phyloP scores from a whole-genome alignment of 371 early-diverging fungal genomes.

The Mortierella sp. region DNA sequence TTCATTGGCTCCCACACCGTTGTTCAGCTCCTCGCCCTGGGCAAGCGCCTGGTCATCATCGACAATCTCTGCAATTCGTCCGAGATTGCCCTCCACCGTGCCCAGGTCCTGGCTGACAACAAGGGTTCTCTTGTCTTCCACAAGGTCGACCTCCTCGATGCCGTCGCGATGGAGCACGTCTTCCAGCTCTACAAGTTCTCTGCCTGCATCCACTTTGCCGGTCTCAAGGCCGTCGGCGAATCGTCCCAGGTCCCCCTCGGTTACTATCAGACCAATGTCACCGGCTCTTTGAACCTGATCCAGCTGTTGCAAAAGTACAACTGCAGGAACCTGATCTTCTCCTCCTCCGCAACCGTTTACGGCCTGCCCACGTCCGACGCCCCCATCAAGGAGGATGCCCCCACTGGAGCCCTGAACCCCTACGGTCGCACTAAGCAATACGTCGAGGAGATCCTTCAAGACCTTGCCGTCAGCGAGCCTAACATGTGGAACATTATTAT shows the following conservation, averaged over 20 bases:
- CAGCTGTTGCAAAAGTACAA: conserved; percentile 73
- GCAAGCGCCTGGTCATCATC: conserved; percentile 81
- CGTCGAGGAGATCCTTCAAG: conserved; percentile 84
- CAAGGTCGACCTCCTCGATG: conserved; percentile 69
- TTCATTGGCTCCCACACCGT: conserved; percentile 95
- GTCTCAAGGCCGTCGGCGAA: conserved; percentile 92
- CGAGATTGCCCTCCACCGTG: conserved; percentile 66
- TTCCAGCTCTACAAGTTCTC: conserved; percentile 76
- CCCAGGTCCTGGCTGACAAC: conserved; percentile 74
- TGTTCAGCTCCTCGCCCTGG: conserved; percentile 79
- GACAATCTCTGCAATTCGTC: conserved; percentile 89
- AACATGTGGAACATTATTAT: conserved; percentile 47
- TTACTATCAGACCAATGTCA: conserved; percentile 92
- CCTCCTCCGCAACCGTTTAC: conserved; percentile 91
- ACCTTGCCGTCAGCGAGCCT: conserved; percentile 62
- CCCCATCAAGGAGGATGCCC: conserved; percentile 75
- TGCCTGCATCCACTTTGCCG: conserved; percentile 94
- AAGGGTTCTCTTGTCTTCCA: conserved; percentile 70
- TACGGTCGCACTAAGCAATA: conserved; percentile 91
- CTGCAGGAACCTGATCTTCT: conserved; percentile 86
- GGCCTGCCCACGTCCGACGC: conserved; percentile 67
- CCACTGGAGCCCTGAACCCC: conserved; percentile 80
- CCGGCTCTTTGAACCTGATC: conserved; percentile 82
- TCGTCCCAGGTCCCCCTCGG: conserved; percentile 82
- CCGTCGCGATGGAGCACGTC: conserved; percentile 56